A percentile compares a stretch with the other conserved stretches of the same genome.
These are phyloP conservation scores for Aspergillus puulaauensis DNA, from an alignment of 2,329 filamentous ascomycete species.

Conservation along the genomic window DNA sequence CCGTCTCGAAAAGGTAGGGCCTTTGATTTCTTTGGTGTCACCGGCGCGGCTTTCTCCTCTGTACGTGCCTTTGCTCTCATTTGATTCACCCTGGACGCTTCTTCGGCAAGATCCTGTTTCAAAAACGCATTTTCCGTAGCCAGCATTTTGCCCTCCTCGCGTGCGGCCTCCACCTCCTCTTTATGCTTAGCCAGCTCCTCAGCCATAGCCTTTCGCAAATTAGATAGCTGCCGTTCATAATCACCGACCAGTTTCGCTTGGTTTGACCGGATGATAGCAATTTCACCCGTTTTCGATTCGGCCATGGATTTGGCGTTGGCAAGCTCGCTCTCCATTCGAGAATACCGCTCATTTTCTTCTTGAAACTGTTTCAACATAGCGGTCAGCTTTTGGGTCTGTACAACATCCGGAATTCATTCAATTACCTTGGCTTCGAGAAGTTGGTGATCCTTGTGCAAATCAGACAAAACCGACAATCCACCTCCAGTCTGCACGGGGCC, in stretches of 20 bases:
- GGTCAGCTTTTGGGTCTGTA: slow-evolving; percentile 10
- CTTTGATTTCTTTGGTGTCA: slow-evolving; percentile 53
- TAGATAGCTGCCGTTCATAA: slow-evolving; percentile 53
- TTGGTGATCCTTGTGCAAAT: slow-evolving; percentile 14
- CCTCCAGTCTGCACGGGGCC: slow-evolving; percentile 21
- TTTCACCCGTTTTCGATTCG: slow-evolving; percentile 58
- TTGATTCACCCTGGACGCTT: slow-evolving; percentile 49
- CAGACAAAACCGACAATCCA: slow-evolving; percentile 7
- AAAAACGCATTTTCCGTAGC: slow-evolving; percentile 61
- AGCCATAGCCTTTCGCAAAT: slow-evolving; percentile 54
- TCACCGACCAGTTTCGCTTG: slow-evolving; percentile 53
- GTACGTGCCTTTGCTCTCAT: slow-evolving; percentile 36
- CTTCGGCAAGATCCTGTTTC: slow-evolving; percentile 59
- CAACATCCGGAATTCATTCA: too few relatives aligned
- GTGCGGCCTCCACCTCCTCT: slow-evolving; percentile 54
- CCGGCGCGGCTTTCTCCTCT: slow-evolving; percentile 39
- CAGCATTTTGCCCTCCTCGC: slow-evolving; percentile 56
- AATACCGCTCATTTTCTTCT: slow-evolving; percentile 41
- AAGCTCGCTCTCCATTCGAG: slow-evolving; percentile 40
- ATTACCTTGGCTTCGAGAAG: slow-evolving; percentile 28
- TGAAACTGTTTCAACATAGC: slow-evolving; percentile 30
- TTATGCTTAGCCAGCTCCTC: slow-evolving; percentile 55
- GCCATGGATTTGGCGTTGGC: slow-evolving; percentile 41
- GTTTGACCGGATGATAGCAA: slow-evolving; percentile 61
- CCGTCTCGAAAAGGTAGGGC: slow-evolving; percentile 57